Evolutionary conservation across 139 green algal species (phyloP), one percentile per base, ranked within the genome.

Genomic region (Coelastrella sp.): DNA sequence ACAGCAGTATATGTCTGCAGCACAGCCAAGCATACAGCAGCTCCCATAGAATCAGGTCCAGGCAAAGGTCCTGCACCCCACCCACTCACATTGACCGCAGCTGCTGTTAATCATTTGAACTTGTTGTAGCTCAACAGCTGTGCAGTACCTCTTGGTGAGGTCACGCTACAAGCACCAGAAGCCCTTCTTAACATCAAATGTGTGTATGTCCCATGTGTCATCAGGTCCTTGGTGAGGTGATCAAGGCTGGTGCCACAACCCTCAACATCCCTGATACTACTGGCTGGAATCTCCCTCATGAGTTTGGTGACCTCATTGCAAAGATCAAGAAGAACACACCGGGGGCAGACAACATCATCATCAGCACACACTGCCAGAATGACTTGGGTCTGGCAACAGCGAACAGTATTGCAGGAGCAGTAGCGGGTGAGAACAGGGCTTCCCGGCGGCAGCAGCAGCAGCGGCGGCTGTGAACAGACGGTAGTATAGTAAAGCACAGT

Each of bases 281-380:
- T 6, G 96, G 95, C 59, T 99, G 97, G 95, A 97, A 93, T 88
- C 90, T 99, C 84, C 97, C 97, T 4, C 90, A 96, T 57, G 97
- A 99, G 90, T 99, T 99, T 89, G 94, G 94, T 43, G 88, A 66
- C 41, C 91, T 99, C 0, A 99, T 99, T 78, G 86, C 86, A 0
- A 81, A 90, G 8, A 95, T 99, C 84, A 95, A 92, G n/a, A 88
- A 86, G n/a, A 98, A 99, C 90, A 96, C 93, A 7, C 92, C 90
- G 0, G 97, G 97, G 9, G 87, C 87, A 30, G 90, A 96, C 25
- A 86, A 59, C 27, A 79, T 87, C 15, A 92, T 99, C 81, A 95
- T 99, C 83, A 98, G 95, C 17, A 98, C 97, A 2, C 97, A 99
- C 91, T 99, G 97, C 89, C 97, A 99, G 90, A 99, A 99, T 85